Evolutionary conservation across 306 rosid genomes (phyloP).

Genomic region (Castanea mollissima): DNA sequence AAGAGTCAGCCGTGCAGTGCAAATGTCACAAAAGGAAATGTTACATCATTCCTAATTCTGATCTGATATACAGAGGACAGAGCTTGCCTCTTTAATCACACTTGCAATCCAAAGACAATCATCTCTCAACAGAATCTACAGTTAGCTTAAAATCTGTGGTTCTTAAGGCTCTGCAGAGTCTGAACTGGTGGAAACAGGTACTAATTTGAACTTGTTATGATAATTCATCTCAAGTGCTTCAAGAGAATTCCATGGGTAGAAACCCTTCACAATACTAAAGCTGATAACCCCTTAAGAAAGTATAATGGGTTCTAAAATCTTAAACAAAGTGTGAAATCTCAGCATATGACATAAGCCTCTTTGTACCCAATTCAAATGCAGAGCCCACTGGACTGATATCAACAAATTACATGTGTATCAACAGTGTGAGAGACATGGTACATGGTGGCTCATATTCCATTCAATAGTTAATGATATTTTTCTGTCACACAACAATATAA

Average conservation of each 20-base stretch:
- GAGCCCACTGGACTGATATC: neutral
- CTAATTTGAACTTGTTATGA: neutral
- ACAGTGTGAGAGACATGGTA: neutral
- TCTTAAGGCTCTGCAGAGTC: neutral
- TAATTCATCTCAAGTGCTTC: neutral
- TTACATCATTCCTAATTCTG: neutral
- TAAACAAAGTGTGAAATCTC: neutral
- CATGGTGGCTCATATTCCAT: neutral
- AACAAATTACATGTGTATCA: neutral
- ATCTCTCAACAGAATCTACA: neutral
- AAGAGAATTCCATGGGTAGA: neutral
- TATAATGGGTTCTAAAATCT: neutral
- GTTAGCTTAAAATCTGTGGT: neutral
- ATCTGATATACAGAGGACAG: neutral
- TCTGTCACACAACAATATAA: neutral
- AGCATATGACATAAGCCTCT: neutral
- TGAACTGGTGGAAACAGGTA: neutral
- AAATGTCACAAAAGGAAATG: slow-evolving; percentile 3
- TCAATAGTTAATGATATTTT: neutral
- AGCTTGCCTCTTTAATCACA: neutral
- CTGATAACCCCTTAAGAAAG: neutral
- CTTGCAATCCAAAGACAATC: neutral
- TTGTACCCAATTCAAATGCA: neutral
- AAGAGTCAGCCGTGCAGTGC: slow-evolving; percentile 23
- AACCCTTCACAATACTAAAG: neutral